phyloP scores from a whole-genome alignment of 73 alveolate species.

The Halteria grandinella region DNA sequence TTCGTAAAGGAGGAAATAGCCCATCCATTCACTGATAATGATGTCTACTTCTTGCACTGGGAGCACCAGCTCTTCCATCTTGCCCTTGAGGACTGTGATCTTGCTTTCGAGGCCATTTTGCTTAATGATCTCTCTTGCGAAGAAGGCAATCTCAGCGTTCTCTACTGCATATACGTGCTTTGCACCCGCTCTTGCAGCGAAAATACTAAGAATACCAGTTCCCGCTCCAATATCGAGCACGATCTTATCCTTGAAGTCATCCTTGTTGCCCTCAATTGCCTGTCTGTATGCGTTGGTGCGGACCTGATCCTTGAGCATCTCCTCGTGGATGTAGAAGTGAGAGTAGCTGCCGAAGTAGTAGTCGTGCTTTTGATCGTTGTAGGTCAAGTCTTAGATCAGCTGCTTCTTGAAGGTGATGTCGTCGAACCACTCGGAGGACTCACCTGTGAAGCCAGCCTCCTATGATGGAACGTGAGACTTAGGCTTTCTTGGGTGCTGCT shows the following conservation, averaged over 20 bases:
- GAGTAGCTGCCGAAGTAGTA: slow-evolving; percentile 93
- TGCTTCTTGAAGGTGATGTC: slow-evolving; percentile 25
- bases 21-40: slow-evolving; percentile 95
- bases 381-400: slow-evolving; percentile 20
- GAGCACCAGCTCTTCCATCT: slow-evolving; percentile 86
- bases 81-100: slow-evolving; percentile 82
- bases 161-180: slow-evolving; percentile 86
- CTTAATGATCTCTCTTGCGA: slow-evolving; percentile 77
- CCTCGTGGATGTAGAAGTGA: slow-evolving; percentile 85
- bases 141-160: slow-evolving; percentile 87
- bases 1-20: slow-evolving; percentile 86
- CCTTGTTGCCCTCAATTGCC: slow-evolving; percentile 85
- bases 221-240: slow-evolving; percentile 94
- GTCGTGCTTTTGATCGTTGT: slow-evolving; percentile 65
- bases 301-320: slow-evolving; percentile 86
- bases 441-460: slow-evolving; percentile 70
- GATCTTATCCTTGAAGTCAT: slow-evolving; percentile 82
- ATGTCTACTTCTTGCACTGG: slow-evolving; percentile 91
- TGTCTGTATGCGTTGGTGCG: slow-evolving; percentile 84
- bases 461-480: too few species aligned
- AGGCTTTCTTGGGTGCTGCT: too few species aligned
- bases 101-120: slow-evolving; percentile 77
- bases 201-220: slow-evolving; percentile 88
- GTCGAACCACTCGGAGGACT: slow-evolving; percentile 55
- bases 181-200: slow-evolving; percentile 96